Evolutionary conservation across 805 yeast genomes (phyloP).

Genomic region (Schwanniomyces polymorphus): DNA sequence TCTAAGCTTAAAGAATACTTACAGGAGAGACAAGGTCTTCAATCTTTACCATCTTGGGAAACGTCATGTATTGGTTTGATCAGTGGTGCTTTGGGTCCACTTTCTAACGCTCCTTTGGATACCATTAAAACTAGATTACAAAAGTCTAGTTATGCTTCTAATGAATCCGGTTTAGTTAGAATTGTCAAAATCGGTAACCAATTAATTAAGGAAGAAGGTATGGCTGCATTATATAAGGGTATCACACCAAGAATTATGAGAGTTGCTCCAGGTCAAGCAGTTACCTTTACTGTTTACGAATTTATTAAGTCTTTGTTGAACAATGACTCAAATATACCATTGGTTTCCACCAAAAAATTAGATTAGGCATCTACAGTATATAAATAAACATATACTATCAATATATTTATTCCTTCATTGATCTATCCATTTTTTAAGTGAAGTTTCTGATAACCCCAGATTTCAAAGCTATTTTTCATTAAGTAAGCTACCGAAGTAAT

Average conservation of each 20-base stretch:
- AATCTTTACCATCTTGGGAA: constrained; percentile 85
- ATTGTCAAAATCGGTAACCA: constrained; percentile 78
- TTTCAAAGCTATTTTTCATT: too few species aligned
- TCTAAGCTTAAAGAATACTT: constrained; percentile 75
- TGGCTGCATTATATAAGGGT: constrained; percentile 54
- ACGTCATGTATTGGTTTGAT: constrained; percentile 88
- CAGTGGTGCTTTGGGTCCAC: constrained; percentile 97
- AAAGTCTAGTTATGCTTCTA: constrained; percentile 72
- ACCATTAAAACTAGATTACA: constrained; percentile 97
- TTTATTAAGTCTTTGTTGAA: constrained; percentile 66
- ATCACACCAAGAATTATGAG: constrained; percentile 98
- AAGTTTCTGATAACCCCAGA: too few species aligned
- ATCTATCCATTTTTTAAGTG: too few species aligned
- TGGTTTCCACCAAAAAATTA: constrained; percentile 2
- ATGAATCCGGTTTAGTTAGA: constrained; percentile 71
- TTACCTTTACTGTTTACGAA: constrained; percentile 95
- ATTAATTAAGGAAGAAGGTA: constrained; percentile 85
- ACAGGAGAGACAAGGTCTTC: constrained; percentile 57
- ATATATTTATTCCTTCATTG: not conserved
- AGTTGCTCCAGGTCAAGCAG: constrained; percentile 99
- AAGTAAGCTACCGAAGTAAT: too few species aligned
- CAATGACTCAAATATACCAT: constrained; percentile 21
- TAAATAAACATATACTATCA: not conserved
- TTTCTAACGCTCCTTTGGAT: constrained; percentile 96
- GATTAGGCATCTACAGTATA: constrained; percentile 1